Evolutionary conservation across 1,284 basidiomycete genomes (phyloP), one percentile per base, ranked within the genome.

Genomic region (Naganishia cerealis): DNA sequence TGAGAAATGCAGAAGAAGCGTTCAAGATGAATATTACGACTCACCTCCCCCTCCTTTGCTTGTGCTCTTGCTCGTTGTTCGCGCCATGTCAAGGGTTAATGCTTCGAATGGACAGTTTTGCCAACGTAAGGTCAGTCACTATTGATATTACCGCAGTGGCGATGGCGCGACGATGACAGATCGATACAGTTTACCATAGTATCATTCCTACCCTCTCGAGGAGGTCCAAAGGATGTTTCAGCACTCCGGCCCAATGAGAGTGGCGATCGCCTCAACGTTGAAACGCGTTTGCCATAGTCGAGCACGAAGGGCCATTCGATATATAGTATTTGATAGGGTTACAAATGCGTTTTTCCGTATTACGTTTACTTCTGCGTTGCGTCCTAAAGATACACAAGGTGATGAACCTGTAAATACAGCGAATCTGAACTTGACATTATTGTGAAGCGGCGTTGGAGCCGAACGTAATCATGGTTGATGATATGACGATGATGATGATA

Each of bases 381-480:
- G 26, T 63, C n/a, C 61, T 42, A 63, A 50, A 54, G 61, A 54
- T 42, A 54, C 50, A 63, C 16, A 38, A 63, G 61, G 50, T 63
- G 61, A 53, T 63, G 61, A 52, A 63, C 61, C 61, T 63, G 50
- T 26, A 24, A 38, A 54, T 63, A 63, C 61, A 63, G 61, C 61
- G 50, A 42, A 42, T 40, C 12, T 36, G 55, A 40, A 50, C 50
- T 26, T 10, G 36, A 63, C 50, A 54, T 10, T 52, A 26, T 21
- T 38, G 43, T 36, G 58, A 61, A 48, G 29, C 50, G 61, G 61
- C 61, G 61, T 63, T 63, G 61, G 61, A 63, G 61, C 61, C 61
- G 61, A 63, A 63, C 61, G 61, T 63, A 46, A 63, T 63, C 53
- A 63, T 63, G 38, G 50, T 12, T 48, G 57, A 36, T 26, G 10